A percentile compares a stretch with the other conserved stretches of the same genome.
These are phyloP conservation scores for Pseudocercospora pini-densiflorae DNA, from an alignment of 2,329 filamentous ascomycete genomes.

Conservation along the genomic window DNA sequence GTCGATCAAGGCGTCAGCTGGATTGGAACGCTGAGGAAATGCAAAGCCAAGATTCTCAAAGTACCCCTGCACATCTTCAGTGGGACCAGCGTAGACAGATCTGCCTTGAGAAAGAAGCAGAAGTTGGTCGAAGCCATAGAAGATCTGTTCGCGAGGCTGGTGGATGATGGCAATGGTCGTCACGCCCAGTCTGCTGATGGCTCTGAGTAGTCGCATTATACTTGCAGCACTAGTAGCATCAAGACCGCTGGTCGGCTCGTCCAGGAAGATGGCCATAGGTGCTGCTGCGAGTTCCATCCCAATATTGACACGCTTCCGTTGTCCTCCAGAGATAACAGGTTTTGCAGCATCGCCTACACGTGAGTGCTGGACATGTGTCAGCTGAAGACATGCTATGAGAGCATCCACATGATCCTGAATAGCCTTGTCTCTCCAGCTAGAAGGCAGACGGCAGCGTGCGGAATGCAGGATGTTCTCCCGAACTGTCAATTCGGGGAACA, in stretches of 20 bases:
- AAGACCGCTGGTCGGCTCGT: conserved; percentile 40
- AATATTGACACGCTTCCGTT: conserved; percentile 63
- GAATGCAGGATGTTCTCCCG: conserved; percentile 66
- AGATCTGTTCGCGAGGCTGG: conserved; percentile 64
- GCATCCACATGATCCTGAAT: conserved; percentile 60
- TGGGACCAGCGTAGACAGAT: conserved; percentile 59
- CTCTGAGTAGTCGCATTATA: conserved; percentile 60
- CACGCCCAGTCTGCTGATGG: conserved; percentile 59
- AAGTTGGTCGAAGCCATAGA: conserved; percentile 61
- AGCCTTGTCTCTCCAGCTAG: conserved; percentile 55
- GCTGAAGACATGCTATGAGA: conserved; percentile 59
- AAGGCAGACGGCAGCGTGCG: conserved; percentile 59
- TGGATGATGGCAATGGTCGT: conserved; percentile 65
- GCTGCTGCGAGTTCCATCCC: conserved; percentile 63
- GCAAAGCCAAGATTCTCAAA: conserved; percentile 59
- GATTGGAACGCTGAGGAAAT: conserved; percentile 56
- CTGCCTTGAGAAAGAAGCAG: conserved; percentile 61
- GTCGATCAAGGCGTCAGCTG: conserved; percentile 64
- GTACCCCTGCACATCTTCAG: conserved; percentile 51
- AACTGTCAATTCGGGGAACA: conserved; percentile 64
- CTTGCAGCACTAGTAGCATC: conserved; percentile 62
- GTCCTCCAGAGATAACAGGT: conserved; percentile 61
- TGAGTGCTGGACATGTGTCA: conserved; percentile 58
- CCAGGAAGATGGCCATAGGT: conserved; percentile 52
- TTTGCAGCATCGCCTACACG: conserved; percentile 57